Conservation (phyloP, 768 basidiomycete genomes). For the Russula ochroleuca region DNA sequence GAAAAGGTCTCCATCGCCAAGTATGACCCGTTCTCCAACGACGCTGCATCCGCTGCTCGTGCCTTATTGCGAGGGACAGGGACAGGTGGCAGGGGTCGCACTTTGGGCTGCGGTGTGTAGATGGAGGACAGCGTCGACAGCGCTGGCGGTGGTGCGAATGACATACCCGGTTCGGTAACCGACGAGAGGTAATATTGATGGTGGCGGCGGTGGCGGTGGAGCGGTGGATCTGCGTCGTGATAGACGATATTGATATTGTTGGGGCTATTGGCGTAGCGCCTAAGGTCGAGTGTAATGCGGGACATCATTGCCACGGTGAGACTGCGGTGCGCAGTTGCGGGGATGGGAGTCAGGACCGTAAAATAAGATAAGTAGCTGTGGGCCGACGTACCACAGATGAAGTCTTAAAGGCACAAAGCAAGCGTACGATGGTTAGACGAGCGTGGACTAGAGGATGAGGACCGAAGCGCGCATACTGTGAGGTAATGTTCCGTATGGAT, state of each 20-base stretch:
- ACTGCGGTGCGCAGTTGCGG: background rate
- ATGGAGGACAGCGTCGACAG: background rate
- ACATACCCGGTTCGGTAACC: background rate
- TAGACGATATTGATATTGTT: background rate
- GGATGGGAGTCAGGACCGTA: background rate
- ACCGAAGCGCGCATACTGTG: conserved; percentile 30
- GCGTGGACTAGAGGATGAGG: background rate
- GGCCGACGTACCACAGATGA: conserved; percentile 9
- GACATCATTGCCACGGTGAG: conserved; percentile 61
- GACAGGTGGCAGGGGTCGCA: background rate
- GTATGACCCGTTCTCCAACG: background rate
- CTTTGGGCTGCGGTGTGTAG: background rate
- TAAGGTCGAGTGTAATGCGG: conserved; percentile 57
- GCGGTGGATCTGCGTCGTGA: background rate
- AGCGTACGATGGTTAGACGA: background rate
- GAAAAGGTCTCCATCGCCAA: conserved; percentile 6
- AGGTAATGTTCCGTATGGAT: conserved; percentile 38
- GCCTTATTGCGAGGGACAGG: background rate
- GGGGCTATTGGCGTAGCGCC: conserved; percentile 31
- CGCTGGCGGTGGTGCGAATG: background rate
- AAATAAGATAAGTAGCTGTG: too few relatives aligned
- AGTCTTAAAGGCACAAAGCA: background rate
- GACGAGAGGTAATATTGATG: background rate
- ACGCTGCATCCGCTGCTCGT: background rate
- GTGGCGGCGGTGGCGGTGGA: background rate